A percentile compares a stretch with the other conserved stretches of the same genome.
phyloP scores from a whole-genome alignment of 2,329 filamentous ascomycete species.

The Alternaria viburni region DNA sequence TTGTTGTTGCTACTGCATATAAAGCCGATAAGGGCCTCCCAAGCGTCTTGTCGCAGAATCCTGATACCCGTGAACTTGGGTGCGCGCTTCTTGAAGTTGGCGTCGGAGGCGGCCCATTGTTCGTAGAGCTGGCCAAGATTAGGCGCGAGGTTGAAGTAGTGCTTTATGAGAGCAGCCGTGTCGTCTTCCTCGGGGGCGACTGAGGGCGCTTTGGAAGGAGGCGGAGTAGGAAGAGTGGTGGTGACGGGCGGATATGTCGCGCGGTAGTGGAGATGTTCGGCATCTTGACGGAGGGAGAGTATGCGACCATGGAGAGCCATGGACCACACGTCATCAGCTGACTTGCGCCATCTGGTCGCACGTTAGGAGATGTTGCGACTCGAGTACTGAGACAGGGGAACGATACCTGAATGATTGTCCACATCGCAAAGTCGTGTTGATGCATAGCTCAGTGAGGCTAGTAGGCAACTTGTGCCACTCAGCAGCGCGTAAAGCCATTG shows the following conservation, averaged over 20 bases:
- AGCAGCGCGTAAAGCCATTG: constrained; percentile 60
- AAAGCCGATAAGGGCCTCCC: constrained; percentile 92
- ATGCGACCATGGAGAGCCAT: constrained; percentile 87
- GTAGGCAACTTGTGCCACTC: constrained; percentile 90
- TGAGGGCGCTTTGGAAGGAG: constrained; percentile 47
- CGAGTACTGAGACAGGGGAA: neutral
- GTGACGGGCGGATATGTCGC: constrained; percentile 62
- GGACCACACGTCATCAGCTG: constrained; percentile 81
- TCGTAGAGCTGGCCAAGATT: constrained; percentile 78
- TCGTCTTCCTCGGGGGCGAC: constrained; percentile 62
- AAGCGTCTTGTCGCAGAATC: constrained; percentile 92
- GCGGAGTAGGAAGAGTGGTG: constrained; percentile 43
- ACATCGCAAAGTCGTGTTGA: constrained; percentile 92
- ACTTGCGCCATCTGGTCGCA: constrained; percentile 76
- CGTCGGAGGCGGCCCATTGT: constrained; percentile 83
- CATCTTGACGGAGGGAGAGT: constrained; percentile 82
- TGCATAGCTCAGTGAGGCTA: constrained; percentile 82
- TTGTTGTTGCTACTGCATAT: constrained; percentile 99
- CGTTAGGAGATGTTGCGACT: constrained; percentile 11
- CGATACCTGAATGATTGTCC: constrained; percentile 86
- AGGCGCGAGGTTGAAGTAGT: constrained; percentile 87
- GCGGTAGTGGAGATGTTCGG: constrained; percentile 78
- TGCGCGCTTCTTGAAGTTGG: constrained; percentile 88
- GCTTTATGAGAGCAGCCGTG: constrained; percentile 74
- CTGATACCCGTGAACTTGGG: constrained; percentile 88